Percentiles rank a stretch among this genome's conserved stretches.
Conservation (phyloP, 768 basidiomycete species). For the Termitomyces sp. region DNA sequence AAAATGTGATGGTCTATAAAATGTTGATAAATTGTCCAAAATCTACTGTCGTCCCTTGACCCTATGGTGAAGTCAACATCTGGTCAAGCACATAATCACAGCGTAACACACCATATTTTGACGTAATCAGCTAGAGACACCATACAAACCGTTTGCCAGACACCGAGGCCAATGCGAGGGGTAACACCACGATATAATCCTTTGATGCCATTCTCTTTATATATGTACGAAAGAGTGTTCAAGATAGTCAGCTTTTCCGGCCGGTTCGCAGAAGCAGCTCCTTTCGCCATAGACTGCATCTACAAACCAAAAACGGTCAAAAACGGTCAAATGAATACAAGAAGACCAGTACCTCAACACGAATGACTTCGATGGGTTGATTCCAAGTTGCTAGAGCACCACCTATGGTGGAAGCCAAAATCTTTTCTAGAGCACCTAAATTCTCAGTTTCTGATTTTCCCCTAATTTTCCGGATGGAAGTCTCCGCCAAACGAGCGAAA, state of each 20-base stretch:
- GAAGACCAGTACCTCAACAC: conserved; percentile 68
- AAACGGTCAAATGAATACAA: not conserved
- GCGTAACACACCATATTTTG: conserved; percentile 60
- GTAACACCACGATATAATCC: conserved; percentile 97
- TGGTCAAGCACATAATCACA: not conserved
- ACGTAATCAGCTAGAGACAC: conserved; percentile 97
- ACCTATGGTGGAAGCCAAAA: conserved; percentile 80
- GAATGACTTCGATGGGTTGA: conserved; percentile 96
- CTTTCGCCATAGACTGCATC: conserved; percentile 99
- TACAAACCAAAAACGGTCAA: conserved; percentile 23
- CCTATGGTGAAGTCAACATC: conserved; percentile 27
- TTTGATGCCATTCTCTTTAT: conserved; percentile 93
- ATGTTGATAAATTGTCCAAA: not conserved
- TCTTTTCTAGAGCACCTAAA: conserved; percentile 78
- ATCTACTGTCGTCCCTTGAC: conserved; percentile 39
- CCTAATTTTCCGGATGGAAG: conserved; percentile 63
- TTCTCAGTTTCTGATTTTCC: conserved; percentile 77
- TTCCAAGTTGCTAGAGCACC: conserved; percentile 99
- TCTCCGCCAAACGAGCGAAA: conserved; percentile 90
- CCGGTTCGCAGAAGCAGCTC: conserved; percentile 64
- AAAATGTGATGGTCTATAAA: conserved; percentile 12
- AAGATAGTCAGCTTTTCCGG: conserved; percentile 89
- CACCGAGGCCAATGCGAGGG: conserved; percentile 91
- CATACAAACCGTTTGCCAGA: conserved; percentile 99
- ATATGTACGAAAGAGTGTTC: conserved; percentile 91